These are phyloP conservation scores for Eucalyptus regnans DNA, from an alignment of 345 rosid species.

Conservation along the genomic window DNA sequence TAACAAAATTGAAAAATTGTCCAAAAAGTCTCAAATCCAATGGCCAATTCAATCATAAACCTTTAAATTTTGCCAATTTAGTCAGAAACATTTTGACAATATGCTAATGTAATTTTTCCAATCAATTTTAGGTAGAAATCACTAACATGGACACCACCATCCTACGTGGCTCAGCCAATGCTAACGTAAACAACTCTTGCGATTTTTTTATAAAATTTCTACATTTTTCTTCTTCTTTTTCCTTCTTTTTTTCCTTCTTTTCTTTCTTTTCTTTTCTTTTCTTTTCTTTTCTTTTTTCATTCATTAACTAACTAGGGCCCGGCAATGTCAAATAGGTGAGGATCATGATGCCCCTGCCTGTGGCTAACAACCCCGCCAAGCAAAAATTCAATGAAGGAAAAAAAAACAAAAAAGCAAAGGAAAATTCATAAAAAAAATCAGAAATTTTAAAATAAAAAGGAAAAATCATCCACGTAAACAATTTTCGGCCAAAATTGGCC, in stretches of 20 bases:
- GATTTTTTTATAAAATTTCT: not conserved
- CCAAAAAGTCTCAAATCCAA: not conserved
- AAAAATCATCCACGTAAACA: not conserved
- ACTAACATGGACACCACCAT: accelerated
- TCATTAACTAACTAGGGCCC: not conserved
- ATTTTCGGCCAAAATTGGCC: not conserved
- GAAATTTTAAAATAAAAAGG: too few relatives aligned
- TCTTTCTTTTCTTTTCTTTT: too few relatives aligned
- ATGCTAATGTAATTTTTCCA: not conserved
- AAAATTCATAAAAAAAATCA: not conserved
- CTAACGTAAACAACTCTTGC: not conserved
- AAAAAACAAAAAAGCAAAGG: not conserved
- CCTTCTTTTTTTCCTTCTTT: not conserved
- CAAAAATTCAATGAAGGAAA: too few relatives aligned
- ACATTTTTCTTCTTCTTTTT: not conserved
- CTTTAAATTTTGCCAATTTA: not conserved
- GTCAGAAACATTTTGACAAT: not conserved
- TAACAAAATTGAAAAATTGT: not conserved
- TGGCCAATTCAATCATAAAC: not conserved
- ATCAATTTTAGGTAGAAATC: not conserved
- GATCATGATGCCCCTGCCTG: not conserved
- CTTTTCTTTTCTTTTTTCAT: not conserved
- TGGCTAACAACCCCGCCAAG: not conserved
- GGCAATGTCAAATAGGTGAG: too few relatives aligned
- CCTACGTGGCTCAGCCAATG: not conserved